Percentiles rank a stretch among this genome's conserved stretches.
Evolutionary conservation across 2,329 filamentous ascomycete species (phyloP).

Genomic region (Diaporthe nobilis): DNA sequence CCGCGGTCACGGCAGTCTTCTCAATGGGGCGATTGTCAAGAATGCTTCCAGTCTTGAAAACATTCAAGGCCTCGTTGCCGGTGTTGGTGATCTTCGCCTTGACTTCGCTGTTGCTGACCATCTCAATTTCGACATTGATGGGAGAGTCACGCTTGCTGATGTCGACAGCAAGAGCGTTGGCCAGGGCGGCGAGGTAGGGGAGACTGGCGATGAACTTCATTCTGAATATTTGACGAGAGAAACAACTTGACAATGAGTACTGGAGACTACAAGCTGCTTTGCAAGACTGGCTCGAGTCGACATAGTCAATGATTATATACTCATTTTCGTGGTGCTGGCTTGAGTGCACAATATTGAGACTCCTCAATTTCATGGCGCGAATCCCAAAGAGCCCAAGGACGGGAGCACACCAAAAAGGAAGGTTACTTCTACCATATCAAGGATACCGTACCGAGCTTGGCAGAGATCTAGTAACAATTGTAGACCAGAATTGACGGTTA

Average conservation of each 20-base stretch:
- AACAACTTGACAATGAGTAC: background rate
- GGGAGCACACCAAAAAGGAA: background rate
- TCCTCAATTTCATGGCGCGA: background rate
- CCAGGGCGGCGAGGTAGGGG: conserved; percentile 51
- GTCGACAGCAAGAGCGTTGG: conserved; percentile 24
- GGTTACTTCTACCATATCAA: background rate
- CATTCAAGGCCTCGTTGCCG: conserved; percentile 62
- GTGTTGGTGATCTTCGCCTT: conserved; percentile 69
- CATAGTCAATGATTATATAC: background rate
- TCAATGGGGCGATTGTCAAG: conserved; percentile 62
- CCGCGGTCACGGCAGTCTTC: conserved; percentile 55
- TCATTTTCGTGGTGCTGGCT: background rate
- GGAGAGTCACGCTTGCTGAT: conserved; percentile 54
- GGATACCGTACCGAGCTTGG: conserved; percentile 1
- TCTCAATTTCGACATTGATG: conserved; percentile 61
- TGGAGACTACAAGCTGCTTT: background rate
- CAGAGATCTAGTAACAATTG: background rate
- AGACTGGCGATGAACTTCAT: conserved; percentile 58
- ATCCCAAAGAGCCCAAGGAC: background rate
- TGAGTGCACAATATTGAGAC: background rate
- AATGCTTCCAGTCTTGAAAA: conserved; percentile 68
- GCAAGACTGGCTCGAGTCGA: background rate
- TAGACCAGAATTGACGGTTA: background rate
- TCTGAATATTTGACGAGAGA: conserved; percentile 40
- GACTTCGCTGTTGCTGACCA: conserved; percentile 65